These are phyloP conservation scores for Aureobasidium sp. DNA, from an alignment of 2,329 filamentous ascomycete genomes.

Conservation along the genomic window DNA sequence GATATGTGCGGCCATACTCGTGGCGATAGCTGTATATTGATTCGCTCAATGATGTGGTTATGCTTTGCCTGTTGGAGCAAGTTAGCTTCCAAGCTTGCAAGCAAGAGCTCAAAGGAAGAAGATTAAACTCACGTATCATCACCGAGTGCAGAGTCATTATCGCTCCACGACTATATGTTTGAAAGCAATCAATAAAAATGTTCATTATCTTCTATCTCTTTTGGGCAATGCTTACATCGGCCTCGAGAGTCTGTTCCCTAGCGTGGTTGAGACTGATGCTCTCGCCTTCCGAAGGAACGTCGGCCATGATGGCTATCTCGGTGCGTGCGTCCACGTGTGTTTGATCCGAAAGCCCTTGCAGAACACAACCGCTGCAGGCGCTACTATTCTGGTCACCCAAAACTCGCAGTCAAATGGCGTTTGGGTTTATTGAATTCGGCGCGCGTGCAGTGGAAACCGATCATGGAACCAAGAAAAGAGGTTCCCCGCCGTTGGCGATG, in stretches of 20 bases:
- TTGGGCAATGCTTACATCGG: slow-evolving; percentile 32
- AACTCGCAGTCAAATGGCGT: background rate
- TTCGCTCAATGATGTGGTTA: slow-evolving; percentile 38
- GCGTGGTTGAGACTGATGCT: slow-evolving; percentile 27
- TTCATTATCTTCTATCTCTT: too few species aligned
- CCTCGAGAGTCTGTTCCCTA: slow-evolving; percentile 39
- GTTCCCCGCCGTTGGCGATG: background rate
- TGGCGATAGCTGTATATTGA: slow-evolving; percentile 41
- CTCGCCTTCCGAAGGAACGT: background rate
- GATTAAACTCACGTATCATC: slow-evolving; percentile 31
- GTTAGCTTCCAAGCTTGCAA: slow-evolving; percentile 18
- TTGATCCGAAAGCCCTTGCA: slow-evolving; percentile 12
- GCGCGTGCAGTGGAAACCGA: slow-evolving; percentile 3
- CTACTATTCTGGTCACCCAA: slow-evolving; percentile 2
- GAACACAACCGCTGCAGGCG: background rate
- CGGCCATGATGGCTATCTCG: background rate
- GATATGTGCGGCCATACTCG: slow-evolving; percentile 42
- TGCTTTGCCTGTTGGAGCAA: slow-evolving; percentile 31
- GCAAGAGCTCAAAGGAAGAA: background rate
- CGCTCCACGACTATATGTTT: slow-evolving; percentile 27
- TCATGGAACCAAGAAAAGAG: background rate
- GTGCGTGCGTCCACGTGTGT: slow-evolving; percentile 1
- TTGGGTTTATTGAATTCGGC: background rate
- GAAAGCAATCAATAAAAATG: background rate
- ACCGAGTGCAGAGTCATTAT: slow-evolving; percentile 40